phyloP scores from a whole-genome alignment of 2,329 filamentous ascomycete genomes.

The Aspergillus bombycis region DNA sequence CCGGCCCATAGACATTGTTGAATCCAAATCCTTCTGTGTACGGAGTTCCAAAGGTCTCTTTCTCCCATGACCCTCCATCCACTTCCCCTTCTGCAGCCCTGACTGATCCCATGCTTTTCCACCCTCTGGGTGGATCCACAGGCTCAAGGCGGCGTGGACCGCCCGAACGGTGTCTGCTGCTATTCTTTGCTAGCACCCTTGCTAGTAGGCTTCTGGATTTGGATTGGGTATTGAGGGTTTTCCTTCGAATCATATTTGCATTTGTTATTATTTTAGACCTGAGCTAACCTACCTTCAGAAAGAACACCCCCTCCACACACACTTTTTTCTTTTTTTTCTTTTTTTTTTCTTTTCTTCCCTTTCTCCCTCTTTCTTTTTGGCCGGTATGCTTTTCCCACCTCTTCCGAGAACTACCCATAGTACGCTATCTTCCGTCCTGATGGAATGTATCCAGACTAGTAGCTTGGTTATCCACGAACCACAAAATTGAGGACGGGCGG shows the following conservation, averaged over 20 bases:
- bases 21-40: neutral
- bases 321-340: slow-evolving; percentile 9
- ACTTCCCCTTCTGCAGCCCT: slow-evolving; percentile 12
- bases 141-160: slow-evolving; percentile 23
- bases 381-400: neutral
- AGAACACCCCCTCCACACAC: slow-evolving; percentile 19
- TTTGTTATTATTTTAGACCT: slow-evolving; percentile 14
- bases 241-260: slow-evolving; percentile 1
- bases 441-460: neutral
- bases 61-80: slow-evolving; percentile 11
- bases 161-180: slow-evolving; percentile 22
- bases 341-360: neutral
- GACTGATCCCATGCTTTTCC: slow-evolving; percentile 15
- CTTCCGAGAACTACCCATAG: neutral
- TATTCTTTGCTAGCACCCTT: slow-evolving; percentile 15
- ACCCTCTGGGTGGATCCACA: slow-evolving; percentile 19
- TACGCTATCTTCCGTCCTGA: neutral
- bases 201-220: slow-evolving; percentile 17
- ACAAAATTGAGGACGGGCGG: neutral
- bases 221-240: slow-evolving; percentile 12
- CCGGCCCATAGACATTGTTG: neutral
- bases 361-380: neutral
- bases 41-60: neutral
- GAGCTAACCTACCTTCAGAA: slow-evolving; percentile 18
- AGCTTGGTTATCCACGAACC: neutral